These are phyloP conservation scores for Pseudopyrenochaeta lycopersici DNA, from an alignment of 2,329 filamentous ascomycete genomes.

Conservation along the genomic window DNA sequence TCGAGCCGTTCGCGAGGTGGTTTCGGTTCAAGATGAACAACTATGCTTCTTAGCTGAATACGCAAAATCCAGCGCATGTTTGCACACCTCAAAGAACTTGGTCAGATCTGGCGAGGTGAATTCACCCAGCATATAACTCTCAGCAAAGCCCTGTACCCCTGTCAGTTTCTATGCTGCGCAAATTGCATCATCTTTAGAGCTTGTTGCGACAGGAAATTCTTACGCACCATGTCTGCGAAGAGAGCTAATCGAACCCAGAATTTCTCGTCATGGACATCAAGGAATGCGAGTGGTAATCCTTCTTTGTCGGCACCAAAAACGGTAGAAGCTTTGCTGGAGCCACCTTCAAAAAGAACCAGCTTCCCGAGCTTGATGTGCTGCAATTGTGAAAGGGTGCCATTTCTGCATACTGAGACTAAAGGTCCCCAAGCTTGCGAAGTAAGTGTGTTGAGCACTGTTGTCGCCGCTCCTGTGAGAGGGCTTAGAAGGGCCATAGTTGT, in stretches of 20 bases:
- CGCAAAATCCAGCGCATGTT: neutral
- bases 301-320: conserved; percentile 53
- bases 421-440: conserved; percentile 59
- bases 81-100: conserved; percentile 69
- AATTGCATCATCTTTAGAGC: too few species aligned
- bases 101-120: conserved; percentile 72
- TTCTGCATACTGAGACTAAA: conserved; percentile 57
- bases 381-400: conserved; percentile 56
- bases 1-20: conserved; percentile 70
- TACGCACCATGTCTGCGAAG: conserved; percentile 73
- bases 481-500: conserved; percentile 46
- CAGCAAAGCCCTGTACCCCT: conserved; percentile 66
- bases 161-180: neutral
- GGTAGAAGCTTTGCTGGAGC: conserved; percentile 54
- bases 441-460: conserved; percentile 53
- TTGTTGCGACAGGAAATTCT: too few species aligned
- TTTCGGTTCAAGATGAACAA: conserved; percentile 76
- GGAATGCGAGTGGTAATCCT: conserved; percentile 59
- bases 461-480: conserved; percentile 48
- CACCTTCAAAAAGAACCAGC: conserved; percentile 55
- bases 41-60: conserved; percentile 49
- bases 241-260: conserved; percentile 76
- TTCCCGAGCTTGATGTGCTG: conserved; percentile 57
- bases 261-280: conserved; percentile 70
- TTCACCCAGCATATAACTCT: conserved; percentile 78